Conservation (phyloP, 2,329 filamentous ascomycete species). For the Fusarium illudens region DNA sequence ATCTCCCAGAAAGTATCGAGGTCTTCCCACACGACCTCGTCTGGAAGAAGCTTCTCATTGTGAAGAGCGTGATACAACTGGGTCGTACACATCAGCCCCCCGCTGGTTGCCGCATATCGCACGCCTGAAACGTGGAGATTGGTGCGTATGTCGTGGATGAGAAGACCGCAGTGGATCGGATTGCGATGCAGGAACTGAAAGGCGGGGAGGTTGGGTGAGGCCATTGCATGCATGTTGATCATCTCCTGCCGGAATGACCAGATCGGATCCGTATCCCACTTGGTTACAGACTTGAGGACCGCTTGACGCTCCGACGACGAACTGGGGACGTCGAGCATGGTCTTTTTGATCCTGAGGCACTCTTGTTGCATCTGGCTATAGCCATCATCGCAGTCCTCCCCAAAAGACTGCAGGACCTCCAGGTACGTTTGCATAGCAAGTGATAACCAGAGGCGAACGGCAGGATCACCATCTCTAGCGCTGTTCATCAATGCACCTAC, state of each 20-base stretch:
- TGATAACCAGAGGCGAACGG: constrained; percentile 17
- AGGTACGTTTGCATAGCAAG: constrained; percentile 33
- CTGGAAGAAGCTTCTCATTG: constrained; percentile 19
- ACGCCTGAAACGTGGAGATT: constrained; percentile 21
- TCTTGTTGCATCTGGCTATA: constrained; percentile 16
- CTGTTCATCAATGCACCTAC: background rate
- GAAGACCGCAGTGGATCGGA: constrained; percentile 34
- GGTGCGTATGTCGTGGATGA: constrained; percentile 29
- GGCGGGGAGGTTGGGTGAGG: background rate
- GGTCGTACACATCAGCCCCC: constrained; percentile 25
- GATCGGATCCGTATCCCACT: constrained; percentile 27
- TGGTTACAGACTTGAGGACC: constrained; percentile 12
- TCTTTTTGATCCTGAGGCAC: constrained; percentile 25
- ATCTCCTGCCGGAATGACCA: background rate
- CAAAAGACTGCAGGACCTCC: constrained; percentile 25
- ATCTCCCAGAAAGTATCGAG: constrained; percentile 16
- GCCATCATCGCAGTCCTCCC: background rate
- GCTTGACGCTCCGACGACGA: background rate
- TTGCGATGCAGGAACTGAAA: constrained; percentile 35
- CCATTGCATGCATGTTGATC: background rate
- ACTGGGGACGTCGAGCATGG: constrained; percentile 13
- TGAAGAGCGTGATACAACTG: constrained; percentile 39
- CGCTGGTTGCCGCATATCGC: constrained; percentile 11
- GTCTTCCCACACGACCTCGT: constrained; percentile 24
- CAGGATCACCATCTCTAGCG: background rate